Evolutionary conservation across 2,329 filamentous ascomycete genomes (phyloP), one percentile per base, ranked within the genome.

Genomic region (Pleomassaria siparia): DNA sequence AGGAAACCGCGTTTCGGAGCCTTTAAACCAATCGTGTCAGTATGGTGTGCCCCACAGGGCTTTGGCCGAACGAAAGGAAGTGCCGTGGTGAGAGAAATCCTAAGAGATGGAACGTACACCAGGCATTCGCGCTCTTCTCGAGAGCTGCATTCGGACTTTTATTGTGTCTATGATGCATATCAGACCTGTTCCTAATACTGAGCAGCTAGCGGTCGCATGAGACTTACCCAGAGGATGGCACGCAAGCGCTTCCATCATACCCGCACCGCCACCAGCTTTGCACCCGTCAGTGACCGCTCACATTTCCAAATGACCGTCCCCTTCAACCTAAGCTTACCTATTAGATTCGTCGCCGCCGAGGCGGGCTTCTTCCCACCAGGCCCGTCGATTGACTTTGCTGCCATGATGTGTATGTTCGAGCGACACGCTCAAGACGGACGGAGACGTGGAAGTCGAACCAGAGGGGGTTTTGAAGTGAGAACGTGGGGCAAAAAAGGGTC

Each of bases 91-190:
- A 4, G n/a, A n/a, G 25, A 49, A 53, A 50, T 3, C 8, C 11
- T 2, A 37, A 42, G 30, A 12, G 12, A 37, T 39, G 28, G 30
- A 26, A 77, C 80, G 58, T 71, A 87, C 84, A 51, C 94, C 94
- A 47, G 91, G 91, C 50, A 84, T 82, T 58, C 88, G 83, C 41
- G 88, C 90, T 70, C 94, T 85, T 58, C 87, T 83, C 46, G 94
- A 97, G 51, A 99, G 86, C 77, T 99, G 94, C 95, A 99, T 99
- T 62, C 94, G 91, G 53, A 99, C 94, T 82, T 99, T 96, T 79
- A 97, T 95, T 50, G 91, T 96, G 74, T 96, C 90, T 88, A 50
- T 22, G n/a, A n/a, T 3, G 39, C 12, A 25, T 46, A 36, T 71
- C 25, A 70, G 62, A 16, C 13, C 24, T 47, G 11, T 28, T 39